These are phyloP conservation scores for Xylaria sp. DNA, from an alignment of 2,329 filamentous ascomycete genomes.

Conservation along the genomic window DNA sequence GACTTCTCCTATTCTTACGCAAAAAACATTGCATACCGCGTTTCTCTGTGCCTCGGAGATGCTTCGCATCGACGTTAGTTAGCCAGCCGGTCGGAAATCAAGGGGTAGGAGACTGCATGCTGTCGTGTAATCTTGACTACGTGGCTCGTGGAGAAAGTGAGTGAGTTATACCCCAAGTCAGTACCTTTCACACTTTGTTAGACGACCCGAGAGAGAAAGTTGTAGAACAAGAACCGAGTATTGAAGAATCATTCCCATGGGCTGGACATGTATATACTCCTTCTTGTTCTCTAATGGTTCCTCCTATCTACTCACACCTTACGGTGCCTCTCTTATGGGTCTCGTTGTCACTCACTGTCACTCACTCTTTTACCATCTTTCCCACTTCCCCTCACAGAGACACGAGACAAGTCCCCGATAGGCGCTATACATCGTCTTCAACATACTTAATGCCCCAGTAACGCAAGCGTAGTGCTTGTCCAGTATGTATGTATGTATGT, in stretches of 20 bases:
- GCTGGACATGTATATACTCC: neutral
- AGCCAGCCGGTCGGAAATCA: neutral
- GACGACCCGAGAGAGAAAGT: neutral
- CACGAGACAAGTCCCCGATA: no score
- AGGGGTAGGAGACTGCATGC: neutral
- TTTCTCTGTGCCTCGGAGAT: constrained; percentile 14
- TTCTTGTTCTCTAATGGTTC: neutral
- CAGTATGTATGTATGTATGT: no score
- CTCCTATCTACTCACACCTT: neutral
- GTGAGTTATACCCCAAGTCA: neutral
- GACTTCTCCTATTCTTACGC: neutral
- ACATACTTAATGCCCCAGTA: neutral
- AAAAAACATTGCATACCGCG: neutral
- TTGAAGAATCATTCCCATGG: no score
- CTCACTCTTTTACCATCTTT: no score
- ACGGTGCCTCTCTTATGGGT: neutral
- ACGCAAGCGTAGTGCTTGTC: neutral
- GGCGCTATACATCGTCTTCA: neutral
- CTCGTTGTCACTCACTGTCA: no score
- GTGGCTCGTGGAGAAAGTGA: neutral
- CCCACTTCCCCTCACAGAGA: no score
- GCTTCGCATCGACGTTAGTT: neutral
- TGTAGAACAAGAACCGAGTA: no score
- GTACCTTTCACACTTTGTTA: neutral
- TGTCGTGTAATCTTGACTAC: neutral